phyloP scores from a whole-genome alignment of 2,329 filamentous ascomycete species.

The Leptosphaerulina australis region DNA sequence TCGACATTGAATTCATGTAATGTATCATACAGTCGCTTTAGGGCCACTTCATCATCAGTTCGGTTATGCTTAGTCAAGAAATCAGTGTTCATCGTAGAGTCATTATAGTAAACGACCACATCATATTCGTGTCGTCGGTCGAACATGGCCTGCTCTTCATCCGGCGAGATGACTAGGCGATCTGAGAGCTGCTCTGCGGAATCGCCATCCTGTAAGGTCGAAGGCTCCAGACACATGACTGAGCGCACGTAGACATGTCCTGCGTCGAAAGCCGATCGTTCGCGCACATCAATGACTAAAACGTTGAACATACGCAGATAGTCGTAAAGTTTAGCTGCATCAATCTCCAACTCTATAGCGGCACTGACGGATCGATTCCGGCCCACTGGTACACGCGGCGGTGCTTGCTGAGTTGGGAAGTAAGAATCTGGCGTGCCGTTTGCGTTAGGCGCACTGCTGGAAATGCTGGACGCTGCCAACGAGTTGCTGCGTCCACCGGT shows the following conservation, averaged over 20 bases:
- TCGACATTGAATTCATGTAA: slow-evolving; percentile 83
- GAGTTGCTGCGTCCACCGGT: slow-evolving; percentile 62
- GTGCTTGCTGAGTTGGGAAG: slow-evolving; percentile 45
- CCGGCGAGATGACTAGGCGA: slow-evolving; percentile 71
- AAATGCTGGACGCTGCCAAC: slow-evolving; percentile 49
- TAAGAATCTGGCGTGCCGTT: slow-evolving; percentile 50
- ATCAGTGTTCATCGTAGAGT: slow-evolving; percentile 63
- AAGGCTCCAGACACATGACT: slow-evolving; percentile 89
- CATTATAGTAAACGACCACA: slow-evolving; percentile 88
- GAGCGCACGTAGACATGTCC: slow-evolving; percentile 86
- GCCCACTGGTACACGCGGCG: slow-evolving; percentile 18
- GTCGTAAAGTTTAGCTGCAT: slow-evolving; percentile 71
- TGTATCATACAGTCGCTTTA: slow-evolving; percentile 77
- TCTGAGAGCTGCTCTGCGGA: slow-evolving; percentile 70
- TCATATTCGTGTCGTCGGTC: slow-evolving; percentile 77
- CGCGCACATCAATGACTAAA: slow-evolving; percentile 83
- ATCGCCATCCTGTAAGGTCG: slow-evolving; percentile 71
- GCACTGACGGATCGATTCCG: slow-evolving; percentile 55
- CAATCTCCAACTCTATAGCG: slow-evolving; percentile 66
- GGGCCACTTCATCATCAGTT: slow-evolving; percentile 53
- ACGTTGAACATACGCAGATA: slow-evolving; percentile 72
- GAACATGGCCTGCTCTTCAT: slow-evolving; percentile 78
- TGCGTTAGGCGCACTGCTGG: slow-evolving; percentile 45
- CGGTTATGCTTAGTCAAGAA: slow-evolving; percentile 60
- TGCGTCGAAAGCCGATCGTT: slow-evolving; percentile 78